These are phyloP conservation scores for Carex myosuroides DNA, from an alignment of 176 grass and related monocot genomes.

Conservation along the genomic window DNA sequence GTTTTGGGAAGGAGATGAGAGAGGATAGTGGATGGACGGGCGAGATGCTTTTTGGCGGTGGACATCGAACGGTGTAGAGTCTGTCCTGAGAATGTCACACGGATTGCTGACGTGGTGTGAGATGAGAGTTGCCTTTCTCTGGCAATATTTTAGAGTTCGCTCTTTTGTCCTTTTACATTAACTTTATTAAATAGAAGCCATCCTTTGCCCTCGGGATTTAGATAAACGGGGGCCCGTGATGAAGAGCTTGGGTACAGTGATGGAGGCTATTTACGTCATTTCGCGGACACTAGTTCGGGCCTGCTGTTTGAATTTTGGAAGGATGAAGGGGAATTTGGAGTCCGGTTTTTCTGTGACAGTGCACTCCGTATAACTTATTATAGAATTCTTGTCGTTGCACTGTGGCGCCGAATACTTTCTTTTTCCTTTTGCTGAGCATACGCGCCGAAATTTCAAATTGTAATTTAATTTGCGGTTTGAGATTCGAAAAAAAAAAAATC, in stretches of 20 bases:
- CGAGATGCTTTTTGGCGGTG: background rate
- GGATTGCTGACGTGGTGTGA: constrained; percentile 68
- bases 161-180: constrained; percentile 22
- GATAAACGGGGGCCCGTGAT: background rate
- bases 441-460: background rate
- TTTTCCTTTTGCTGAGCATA: background rate
- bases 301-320: constrained; percentile 29
- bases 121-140: background rate
- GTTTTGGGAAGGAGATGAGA: constrained; percentile 7
- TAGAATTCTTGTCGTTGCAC: background rate
- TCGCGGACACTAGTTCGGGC: constrained; percentile 9
- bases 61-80: constrained; percentile 23
- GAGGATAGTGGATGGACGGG: constrained; percentile 15
- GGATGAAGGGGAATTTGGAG: constrained; percentile 5
- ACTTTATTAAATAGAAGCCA: background rate
- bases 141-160: constrained; percentile 27
- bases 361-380: background rate
- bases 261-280: background rate
- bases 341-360: constrained; percentile 12
- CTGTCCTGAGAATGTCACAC: constrained; percentile 11
- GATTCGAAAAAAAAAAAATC: too few species aligned
- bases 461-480: too few species aligned
- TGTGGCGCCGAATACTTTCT: background rate
- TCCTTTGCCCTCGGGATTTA: constrained; percentile 1
- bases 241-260: background rate